These are phyloP conservation scores for Xylaria cubensis DNA, from an alignment of 495 filamentous ascomycete species.

Conservation along the genomic window DNA sequence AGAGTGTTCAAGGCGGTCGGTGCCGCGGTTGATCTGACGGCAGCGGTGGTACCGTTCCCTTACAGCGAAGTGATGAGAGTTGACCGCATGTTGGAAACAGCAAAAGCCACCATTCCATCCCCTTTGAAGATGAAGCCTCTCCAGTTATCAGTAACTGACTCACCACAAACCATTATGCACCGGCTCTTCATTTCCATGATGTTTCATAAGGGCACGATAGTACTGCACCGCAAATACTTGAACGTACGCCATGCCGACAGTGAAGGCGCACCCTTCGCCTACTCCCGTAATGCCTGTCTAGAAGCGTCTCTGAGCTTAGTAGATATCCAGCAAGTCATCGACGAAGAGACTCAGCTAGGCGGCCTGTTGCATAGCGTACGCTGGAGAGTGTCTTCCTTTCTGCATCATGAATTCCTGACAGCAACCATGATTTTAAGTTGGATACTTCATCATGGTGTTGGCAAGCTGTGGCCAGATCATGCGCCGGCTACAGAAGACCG, in stretches of 20 bases:
- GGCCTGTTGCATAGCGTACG: conserved; percentile 38
- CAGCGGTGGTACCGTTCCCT: conserved; percentile 34
- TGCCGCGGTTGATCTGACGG: conserved; percentile 45
- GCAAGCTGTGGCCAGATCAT: conserved; percentile 10
- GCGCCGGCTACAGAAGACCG: background rate
- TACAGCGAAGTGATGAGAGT: conserved; percentile 48
- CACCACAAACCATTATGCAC: conserved; percentile 45
- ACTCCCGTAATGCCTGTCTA: conserved; percentile 33
- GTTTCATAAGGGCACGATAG: conserved; percentile 46
- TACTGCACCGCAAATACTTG: conserved; percentile 50
- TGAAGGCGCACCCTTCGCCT: conserved; percentile 31
- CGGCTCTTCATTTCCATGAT: conserved; percentile 45
- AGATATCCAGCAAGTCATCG: conserved; percentile 34
- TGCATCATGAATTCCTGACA: conserved; percentile 39
- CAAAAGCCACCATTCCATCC: conserved; percentile 40
- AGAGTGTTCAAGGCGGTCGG: conserved; percentile 53
- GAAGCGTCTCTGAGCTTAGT: conserved; percentile 31
- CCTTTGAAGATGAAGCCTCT: conserved; percentile 41
- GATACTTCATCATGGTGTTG: conserved; percentile 32
- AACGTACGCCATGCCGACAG: conserved; percentile 30
- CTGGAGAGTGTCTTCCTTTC: conserved; percentile 36
- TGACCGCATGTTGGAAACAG: conserved; percentile 45
- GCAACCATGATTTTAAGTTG: conserved; percentile 44
- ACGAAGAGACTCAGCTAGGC: conserved; percentile 39
- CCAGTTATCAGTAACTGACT: conserved; percentile 44